Conservation (phyloP, 306 rosid species). For the Astragalus glycyphyllos region DNA sequence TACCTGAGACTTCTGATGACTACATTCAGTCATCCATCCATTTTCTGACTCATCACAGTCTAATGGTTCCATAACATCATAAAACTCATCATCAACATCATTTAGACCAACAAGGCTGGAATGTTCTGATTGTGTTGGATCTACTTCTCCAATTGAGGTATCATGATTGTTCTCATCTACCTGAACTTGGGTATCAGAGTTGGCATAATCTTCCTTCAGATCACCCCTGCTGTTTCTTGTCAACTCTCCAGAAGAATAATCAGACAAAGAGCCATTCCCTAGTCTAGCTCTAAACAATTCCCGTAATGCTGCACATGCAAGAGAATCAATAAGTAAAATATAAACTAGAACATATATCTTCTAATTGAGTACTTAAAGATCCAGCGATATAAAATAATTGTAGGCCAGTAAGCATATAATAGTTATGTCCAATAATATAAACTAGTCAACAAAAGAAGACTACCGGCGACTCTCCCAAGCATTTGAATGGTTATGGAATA, state of each 20-base stretch:
- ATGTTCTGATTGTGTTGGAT: conserved; percentile 58
- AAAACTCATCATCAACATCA: conserved; percentile 80
- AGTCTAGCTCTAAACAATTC: conserved; percentile 70
- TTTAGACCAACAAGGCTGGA: conserved; percentile 57
- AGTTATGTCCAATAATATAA: conserved; percentile 21
- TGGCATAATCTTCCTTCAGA: conserved; percentile 52
- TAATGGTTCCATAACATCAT: conserved; percentile 82
- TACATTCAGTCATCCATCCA: conserved; percentile 75
- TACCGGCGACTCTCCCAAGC: conserved; percentile 96
- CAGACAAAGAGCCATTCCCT: conserved; percentile 60
- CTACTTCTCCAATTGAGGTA: conserved; percentile 49
- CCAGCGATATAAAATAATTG: conserved; percentile 29
- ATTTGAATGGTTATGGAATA: conserved; percentile 78
- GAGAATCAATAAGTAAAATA: conserved; percentile 36
- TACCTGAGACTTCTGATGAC: conserved; percentile 56
- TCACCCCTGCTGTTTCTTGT: conserved; percentile 47
- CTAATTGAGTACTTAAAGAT: conserved; percentile 13
- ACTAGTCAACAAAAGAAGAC: conserved; percentile 32
- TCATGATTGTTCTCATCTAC: conserved; percentile 50
- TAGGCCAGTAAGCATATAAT: conserved; percentile 4
- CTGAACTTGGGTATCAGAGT: conserved; percentile 49
- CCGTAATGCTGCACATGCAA: conserved; percentile 70
- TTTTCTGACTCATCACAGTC: conserved; percentile 65
- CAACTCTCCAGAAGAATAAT: conserved; percentile 61
- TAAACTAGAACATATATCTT: conserved; percentile 31